These are phyloP conservation scores for Penicillium freii DNA, from an alignment of 2,329 filamentous ascomycete genomes.

Conservation along the genomic window DNA sequence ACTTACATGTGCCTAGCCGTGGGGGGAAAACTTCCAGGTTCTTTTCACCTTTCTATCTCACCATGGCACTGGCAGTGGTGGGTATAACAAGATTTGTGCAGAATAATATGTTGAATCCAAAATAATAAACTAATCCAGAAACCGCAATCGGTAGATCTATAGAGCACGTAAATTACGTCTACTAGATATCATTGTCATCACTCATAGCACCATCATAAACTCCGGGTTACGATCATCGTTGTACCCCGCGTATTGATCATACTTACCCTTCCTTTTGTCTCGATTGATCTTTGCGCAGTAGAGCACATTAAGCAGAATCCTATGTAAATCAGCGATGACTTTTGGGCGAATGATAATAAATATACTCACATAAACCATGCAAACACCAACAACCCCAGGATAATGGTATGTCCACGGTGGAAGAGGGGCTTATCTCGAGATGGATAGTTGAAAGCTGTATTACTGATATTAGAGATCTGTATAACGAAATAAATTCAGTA, in stretches of 20 bases:
- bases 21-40: not conserved
- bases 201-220: conserved; percentile 60
- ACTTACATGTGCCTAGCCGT: not conserved
- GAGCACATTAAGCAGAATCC: conserved; percentile 59
- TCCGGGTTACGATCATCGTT: conserved; percentile 64
- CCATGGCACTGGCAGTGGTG: conserved; percentile 7
- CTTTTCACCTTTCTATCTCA: not conserved
- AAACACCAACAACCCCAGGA: conserved; percentile 59
- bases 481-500: too few relatives aligned
- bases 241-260: conserved; percentile 55
- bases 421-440: conserved; percentile 57
- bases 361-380: conserved; percentile 64
- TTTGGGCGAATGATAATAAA: not conserved
- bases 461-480: not conserved
- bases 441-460: conserved; percentile 56
- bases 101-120: not conserved
- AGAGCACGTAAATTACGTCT: not conserved
- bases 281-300: conserved; percentile 64
- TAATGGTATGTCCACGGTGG: conserved; percentile 60
- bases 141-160: not conserved
- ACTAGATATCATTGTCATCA: not conserved
- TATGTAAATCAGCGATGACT: conserved; percentile 25
- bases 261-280: conserved; percentile 61
- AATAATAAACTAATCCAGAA: not conserved
- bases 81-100: not conserved